Evolutionary conservation across 1,284 basidiomycete genomes (phyloP).

Genomic region (Ceratobasidium sp.): DNA sequence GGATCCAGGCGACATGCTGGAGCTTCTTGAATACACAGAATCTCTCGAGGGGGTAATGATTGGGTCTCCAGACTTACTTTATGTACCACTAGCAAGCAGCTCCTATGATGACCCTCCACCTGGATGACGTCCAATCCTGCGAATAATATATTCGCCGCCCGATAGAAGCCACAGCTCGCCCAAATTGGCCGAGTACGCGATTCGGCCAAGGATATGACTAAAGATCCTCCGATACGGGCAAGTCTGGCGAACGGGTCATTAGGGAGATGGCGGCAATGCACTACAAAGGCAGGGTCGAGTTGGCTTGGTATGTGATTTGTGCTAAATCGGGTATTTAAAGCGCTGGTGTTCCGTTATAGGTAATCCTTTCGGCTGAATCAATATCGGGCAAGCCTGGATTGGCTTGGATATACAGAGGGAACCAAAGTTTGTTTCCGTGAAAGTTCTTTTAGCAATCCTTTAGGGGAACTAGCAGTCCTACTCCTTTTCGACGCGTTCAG

Average conservation of each 20-base stretch:
- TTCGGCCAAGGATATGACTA: not conserved
- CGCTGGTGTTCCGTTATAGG: not conserved
- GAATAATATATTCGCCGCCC: not conserved
- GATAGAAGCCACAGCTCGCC: conserved; percentile 9
- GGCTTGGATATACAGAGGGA: too few species aligned
- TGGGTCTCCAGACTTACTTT: not conserved
- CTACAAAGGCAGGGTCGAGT: not conserved
- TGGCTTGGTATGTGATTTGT: not conserved
- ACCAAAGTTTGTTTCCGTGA: too few species aligned
- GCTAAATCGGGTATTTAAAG: not conserved
- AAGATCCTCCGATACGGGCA: not conserved
- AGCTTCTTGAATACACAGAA: not conserved
- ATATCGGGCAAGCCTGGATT: too few species aligned
- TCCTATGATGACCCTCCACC: not conserved
- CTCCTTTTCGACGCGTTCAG: not conserved
- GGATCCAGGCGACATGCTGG: not conserved
- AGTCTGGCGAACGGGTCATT: not conserved
- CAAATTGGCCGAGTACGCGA: not conserved
- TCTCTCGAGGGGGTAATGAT: not conserved
- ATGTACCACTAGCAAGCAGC: not conserved
- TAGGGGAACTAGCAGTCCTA: too few species aligned
- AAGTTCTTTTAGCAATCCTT: too few species aligned
- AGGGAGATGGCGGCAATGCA: not conserved
- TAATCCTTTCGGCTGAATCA: too few species aligned
- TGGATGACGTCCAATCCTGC: not conserved